These are phyloP conservation scores for Grosmannia clavigera DNA, from an alignment of 2,329 filamentous ascomycete species.

Conservation along the genomic window DNA sequence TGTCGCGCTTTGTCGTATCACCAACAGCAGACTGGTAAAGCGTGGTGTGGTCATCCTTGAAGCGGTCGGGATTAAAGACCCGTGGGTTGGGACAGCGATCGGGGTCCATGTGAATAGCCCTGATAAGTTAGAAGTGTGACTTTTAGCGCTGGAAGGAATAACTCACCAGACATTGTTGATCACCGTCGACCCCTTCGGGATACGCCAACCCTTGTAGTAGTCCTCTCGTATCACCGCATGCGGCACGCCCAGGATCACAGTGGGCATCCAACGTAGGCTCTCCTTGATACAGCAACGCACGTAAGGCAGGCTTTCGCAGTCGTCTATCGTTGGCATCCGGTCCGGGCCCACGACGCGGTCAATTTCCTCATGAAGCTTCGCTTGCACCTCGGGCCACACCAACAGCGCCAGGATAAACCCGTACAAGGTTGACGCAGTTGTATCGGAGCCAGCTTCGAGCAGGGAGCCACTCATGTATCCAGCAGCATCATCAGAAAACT, in stretches of 20 bases:
- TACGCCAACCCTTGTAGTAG: slow-evolving; percentile 28
- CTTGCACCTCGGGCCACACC: slow-evolving; percentile 26
- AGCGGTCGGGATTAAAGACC: slow-evolving; percentile 30
- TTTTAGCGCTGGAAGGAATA: neutral
- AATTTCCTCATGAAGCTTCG: slow-evolving; percentile 22
- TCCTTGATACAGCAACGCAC: slow-evolving; percentile 31
- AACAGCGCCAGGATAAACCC: slow-evolving; percentile 34
- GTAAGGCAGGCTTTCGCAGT: slow-evolving; percentile 27
- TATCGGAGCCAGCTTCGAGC: slow-evolving; percentile 29
- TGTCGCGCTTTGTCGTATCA: slow-evolving; percentile 29
- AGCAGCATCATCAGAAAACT: slow-evolving; percentile 18
- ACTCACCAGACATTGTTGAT: slow-evolving; percentile 25
- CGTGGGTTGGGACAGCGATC: slow-evolving; percentile 26
- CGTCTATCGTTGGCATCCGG: slow-evolving; percentile 25
- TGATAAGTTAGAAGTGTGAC: neutral
- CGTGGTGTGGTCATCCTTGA: slow-evolving; percentile 16
- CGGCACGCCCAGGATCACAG: slow-evolving; percentile 25
- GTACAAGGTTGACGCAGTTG: slow-evolving; percentile 25
- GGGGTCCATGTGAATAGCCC: slow-evolving; percentile 32
- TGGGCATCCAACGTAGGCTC: slow-evolving; percentile 30
- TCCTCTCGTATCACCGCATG: slow-evolving; percentile 29
- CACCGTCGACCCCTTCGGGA: slow-evolving; percentile 31
- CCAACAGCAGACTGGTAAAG: slow-evolving; percentile 15
- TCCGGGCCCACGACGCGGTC: slow-evolving; percentile 26
- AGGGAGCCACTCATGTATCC: slow-evolving; percentile 21